These are phyloP conservation scores for Ophiocordyceps camponoti-leonardi DNA, from an alignment of 2,329 filamentous ascomycete species.

Conservation along the genomic window DNA sequence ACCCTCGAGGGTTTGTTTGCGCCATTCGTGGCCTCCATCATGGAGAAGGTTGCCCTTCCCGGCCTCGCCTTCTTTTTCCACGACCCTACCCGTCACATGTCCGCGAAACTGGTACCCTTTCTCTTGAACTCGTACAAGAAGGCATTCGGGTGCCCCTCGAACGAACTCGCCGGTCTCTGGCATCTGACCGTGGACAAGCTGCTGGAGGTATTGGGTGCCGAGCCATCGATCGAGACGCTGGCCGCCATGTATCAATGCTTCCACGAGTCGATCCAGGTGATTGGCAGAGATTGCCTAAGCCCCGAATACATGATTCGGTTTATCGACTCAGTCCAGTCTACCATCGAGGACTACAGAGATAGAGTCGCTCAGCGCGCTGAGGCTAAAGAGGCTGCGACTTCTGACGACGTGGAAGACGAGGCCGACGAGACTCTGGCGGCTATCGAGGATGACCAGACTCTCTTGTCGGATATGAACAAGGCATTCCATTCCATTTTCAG, in stretches of 20 bases:
- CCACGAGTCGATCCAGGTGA: constrained; percentile 92
- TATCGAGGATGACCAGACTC: constrained; percentile 91
- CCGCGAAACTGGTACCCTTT: constrained; percentile 85
- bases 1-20: constrained; percentile 88
- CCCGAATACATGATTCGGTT: constrained; percentile 69
- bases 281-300: constrained; percentile 69
- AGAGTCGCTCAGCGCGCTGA: constrained; percentile 72
- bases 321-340: constrained; percentile 69
- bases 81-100: constrained; percentile 87
- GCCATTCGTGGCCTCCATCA: constrained; percentile 78
- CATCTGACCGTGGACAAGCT: constrained; percentile 72
- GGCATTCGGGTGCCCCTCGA: constrained; percentile 65
- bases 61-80: constrained; percentile 98
- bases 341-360: constrained; percentile 82
- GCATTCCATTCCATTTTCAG: constrained; percentile 99
- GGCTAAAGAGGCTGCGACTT: constrained; percentile 54
- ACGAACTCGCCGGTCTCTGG: constrained; percentile 72
- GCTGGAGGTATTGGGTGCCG: constrained; percentile 80
- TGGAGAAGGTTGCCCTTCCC: constrained; percentile 91
- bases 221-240: constrained; percentile 88
- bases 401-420: constrained; percentile 80
- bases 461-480: constrained; percentile 99
- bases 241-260: constrained; percentile 99
- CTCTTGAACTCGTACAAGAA: constrained; percentile 90
- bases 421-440: constrained; percentile 76